Conservation (phyloP, 345 rosid species). For the Linum lewisii region DNA sequence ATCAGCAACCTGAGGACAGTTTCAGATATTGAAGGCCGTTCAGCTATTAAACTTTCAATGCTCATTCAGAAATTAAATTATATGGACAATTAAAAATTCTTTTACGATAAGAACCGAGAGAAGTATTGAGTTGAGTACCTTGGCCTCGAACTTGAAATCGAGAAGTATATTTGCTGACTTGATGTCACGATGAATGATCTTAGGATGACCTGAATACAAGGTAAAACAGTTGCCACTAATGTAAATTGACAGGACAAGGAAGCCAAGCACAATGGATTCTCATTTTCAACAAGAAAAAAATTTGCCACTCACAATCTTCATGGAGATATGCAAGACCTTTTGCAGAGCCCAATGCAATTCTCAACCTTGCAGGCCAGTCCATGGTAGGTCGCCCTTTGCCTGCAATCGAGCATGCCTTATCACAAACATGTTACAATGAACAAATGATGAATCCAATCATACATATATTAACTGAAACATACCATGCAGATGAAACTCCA, state of each 20-base stretch:
- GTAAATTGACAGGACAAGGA: neutral
- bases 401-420: neutral
- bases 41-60: neutral
- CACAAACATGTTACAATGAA: neutral
- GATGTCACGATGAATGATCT: slow-evolving; percentile 19
- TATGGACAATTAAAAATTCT: no score
- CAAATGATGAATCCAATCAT: neutral
- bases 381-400: slow-evolving; percentile 11
- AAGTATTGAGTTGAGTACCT: neutral
- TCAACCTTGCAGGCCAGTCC: slow-evolving; percentile 16
- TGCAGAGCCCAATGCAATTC: slow-evolving; percentile 18
- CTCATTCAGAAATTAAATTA: neutral
- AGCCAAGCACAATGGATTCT: neutral
- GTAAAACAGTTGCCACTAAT: neutral
- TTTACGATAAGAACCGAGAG: neutral
- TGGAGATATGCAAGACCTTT: slow-evolving; percentile 23
- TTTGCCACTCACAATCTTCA: slow-evolving; percentile 17
- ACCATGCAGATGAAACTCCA: slow-evolving; percentile 18
- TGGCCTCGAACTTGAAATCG: slow-evolving; percentile 18
- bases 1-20: slow-evolving; percentile 15
- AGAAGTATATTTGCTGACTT: slow-evolving; percentile 19
- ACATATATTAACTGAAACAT: neutral
- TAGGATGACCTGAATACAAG: slow-evolving; percentile 13
- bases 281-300: neutral
- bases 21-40: neutral